These are phyloP conservation scores for Pilasporangium apinafurcum DNA, from an alignment of 352 stramenopile genomes.

Conservation along the genomic window DNA sequence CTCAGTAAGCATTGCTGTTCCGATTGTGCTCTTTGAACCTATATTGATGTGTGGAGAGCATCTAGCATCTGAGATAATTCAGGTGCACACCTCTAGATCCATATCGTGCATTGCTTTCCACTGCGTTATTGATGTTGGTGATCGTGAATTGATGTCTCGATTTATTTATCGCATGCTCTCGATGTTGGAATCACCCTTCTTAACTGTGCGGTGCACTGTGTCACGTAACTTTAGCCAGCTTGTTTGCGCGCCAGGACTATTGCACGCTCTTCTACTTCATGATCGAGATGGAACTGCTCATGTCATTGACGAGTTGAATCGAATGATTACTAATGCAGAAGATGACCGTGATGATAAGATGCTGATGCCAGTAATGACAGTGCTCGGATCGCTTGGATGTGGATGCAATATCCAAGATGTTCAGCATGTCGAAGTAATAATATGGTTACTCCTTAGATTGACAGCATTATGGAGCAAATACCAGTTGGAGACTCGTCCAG, in stretches of 20 bases:
- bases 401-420: conserved; percentile 19
- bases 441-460: conserved; percentile 46
- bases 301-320: conserved; percentile 30
- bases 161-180: conserved; percentile 26
- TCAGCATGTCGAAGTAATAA: conserved; percentile 31
- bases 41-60: neutral
- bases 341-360: conserved; percentile 13
- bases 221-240: too few species aligned
- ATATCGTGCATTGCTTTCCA: conserved; percentile 34
- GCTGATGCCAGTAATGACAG: conserved; percentile 16
- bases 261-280: too few species aligned
- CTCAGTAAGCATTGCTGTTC: conserved; percentile 11
- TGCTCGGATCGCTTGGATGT: conserved; percentile 32
- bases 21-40: conserved; percentile 21
- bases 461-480: conserved; percentile 45
- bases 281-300: conserved; percentile 4
- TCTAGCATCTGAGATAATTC: conserved; percentile 7
- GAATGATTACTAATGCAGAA: conserved; percentile 21
- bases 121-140: conserved; percentile 23
- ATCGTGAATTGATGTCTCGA: conserved; percentile 11
- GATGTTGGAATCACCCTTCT: conserved; percentile 9
- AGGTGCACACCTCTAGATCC: conserved; percentile 12
- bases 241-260: too few species aligned
- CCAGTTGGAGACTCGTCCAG: conserved; percentile 12
- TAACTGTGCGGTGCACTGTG: neutral